Evolutionary conservation across 1,284 basidiomycete genomes (phyloP), one percentile per base, ranked within the genome.

Genomic region (Microbotryum saponariae): DNA sequence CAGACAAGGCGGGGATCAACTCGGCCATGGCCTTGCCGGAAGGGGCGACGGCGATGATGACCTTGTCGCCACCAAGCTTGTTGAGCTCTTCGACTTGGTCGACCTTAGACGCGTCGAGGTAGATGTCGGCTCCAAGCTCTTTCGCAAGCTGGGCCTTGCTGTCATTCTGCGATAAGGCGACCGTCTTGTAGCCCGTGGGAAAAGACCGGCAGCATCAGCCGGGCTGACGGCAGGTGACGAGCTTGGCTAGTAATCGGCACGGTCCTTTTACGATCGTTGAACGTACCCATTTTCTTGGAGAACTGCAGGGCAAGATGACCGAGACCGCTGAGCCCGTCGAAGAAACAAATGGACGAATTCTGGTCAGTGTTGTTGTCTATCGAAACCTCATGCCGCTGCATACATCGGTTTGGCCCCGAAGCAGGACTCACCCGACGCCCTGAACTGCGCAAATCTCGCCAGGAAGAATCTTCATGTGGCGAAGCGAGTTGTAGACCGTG

Each of bases 391-490:
- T 18, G 37, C 37, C 4, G 37, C 37, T 18, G 12, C 5, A 42
- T 18, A 12, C 37, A 42, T 14, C 37, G 16, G 16, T 18, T 42
- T 62, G 63, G 45, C 66, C 51, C 0, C 70, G 75, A n/a, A 77
- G 67, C 56, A 76, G 75, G 3, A 77, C 72, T 55, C 75, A 75
- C 60, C 77, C 77, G 33, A 78, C 67, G 31, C 77, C 78, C 56
- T 77, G 75, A 6, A 78, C 70, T 5, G 77, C 77, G 16, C 76
- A 66, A 56, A 64, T 54, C 18, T 66, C 64, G 25, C 60, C 63
- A 2, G 64, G 48, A 33, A 64, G 63, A 47, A 71, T 56, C 33
- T 59, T 62, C 68, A 76, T 74, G 66, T 75, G 69, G 33, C 77
- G 72, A 29, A 79, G 71, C 6, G 74, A 74, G 64, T 76, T 77